Evolutionary conservation across 306 rosid genomes (phyloP), one percentile per base, ranked within the genome.

Genomic region (Rosa persica): DNA sequence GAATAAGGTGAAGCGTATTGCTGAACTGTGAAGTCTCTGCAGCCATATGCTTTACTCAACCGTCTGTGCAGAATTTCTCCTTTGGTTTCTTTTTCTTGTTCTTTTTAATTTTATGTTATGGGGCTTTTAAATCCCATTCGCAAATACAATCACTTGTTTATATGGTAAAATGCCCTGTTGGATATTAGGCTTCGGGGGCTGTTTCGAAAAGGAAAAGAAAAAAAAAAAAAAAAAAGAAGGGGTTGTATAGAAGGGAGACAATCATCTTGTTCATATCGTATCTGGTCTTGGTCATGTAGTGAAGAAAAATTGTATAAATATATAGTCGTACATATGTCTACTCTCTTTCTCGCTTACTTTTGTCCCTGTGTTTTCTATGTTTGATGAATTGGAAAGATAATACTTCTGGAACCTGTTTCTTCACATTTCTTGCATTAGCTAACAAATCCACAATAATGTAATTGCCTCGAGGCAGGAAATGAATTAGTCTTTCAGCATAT

Each of bases 1-100:
- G 83, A 91, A 89, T 88, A 90, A 90, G 84, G 86, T 58, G 88
- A 86, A 83, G 85, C 89, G 82, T 85, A 58, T 79, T 76, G 90
- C 89, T 85, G 87, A 74, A 81, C 40, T 78, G 83, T 80, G 83
- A 78, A 79, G 87, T 87, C 85, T 81, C 86, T 80, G 78, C 79
- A 75, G 89, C 81, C 68, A 80, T 88, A 83, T 81, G 92, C 86
- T 43, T 78, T 73, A 11, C 78, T 54, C 74, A 54, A 80, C 85
- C 67, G 74, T 75, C 62, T 88, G 92, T 85, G 92, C 89, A 88
- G 87, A 75, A 80, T 83, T 30, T 85, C 78, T 78, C 79, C 80
- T 22, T 83, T 70, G 77, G 84, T 72, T 76, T 87, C 83, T 75
- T 38, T 38, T 69, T 54, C 36, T 48, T 46, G 74, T 62, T 11